A percentile compares a stretch with the other conserved stretches of the same genome.
These are phyloP conservation scores for Kuraishia hungarica DNA, from an alignment of 805 yeast species.

Conservation along the genomic window DNA sequence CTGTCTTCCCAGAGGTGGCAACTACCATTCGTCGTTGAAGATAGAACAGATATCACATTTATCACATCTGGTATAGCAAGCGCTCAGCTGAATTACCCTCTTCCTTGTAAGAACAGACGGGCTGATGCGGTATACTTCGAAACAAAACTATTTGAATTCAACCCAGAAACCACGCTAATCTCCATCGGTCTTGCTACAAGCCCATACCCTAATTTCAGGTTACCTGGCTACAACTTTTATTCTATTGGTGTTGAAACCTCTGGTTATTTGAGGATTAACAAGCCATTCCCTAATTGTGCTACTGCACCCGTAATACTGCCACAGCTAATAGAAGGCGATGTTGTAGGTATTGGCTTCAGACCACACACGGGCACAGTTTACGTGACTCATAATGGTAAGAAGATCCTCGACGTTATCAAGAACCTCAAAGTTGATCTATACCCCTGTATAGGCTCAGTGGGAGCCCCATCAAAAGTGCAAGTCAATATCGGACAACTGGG, in stretches of 20 bases:
- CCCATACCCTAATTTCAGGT: constrained; percentile 68
- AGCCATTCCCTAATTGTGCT: constrained; percentile 43
- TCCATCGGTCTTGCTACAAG: constrained; percentile 61
- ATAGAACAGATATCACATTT: constrained; percentile 22
- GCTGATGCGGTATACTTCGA: constrained; percentile 62
- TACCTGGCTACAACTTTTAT: constrained; percentile 67
- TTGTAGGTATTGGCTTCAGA: constrained; percentile 47
- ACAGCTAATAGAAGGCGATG: constrained; percentile 42
- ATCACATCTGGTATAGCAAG: constrained; percentile 13
- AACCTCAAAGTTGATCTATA: constrained; percentile 40
- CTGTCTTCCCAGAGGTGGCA: constrained; percentile 1
- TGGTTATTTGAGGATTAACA: constrained; percentile 60
- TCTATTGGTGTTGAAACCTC: constrained; percentile 68
- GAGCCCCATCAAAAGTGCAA: constrained; percentile 39
- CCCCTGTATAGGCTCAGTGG: constrained; percentile 47
- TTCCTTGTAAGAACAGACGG: constrained; percentile 25
- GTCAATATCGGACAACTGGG: constrained; percentile 77
- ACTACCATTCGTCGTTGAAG: constrained; percentile 22
- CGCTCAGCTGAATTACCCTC: constrained; percentile 21
- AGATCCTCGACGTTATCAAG: constrained; percentile 39
- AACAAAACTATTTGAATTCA: constrained; percentile 36
- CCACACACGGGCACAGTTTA: constrained; percentile 39
- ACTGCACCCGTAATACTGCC: constrained; percentile 39
- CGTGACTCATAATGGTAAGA: constrained; percentile 48
- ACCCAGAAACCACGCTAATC: constrained; percentile 38